These are phyloP conservation scores for Phytophthora brassicae DNA, from an alignment of 352 stramenopile genomes.

Conservation along the genomic window DNA sequence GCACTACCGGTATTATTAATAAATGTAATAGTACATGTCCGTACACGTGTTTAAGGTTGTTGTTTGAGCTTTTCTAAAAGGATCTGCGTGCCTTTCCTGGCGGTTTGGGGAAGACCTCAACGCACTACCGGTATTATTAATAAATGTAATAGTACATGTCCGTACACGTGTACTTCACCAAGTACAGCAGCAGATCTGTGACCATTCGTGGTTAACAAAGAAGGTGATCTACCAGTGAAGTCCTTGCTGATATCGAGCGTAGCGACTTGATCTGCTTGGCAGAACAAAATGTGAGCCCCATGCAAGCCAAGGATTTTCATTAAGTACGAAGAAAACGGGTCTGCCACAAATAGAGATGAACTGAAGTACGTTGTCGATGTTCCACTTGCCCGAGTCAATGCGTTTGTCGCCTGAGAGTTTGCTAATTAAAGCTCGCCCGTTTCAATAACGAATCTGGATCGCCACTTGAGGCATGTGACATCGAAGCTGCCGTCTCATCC, in stretches of 20 bases:
- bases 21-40: slow-evolving; percentile 47
- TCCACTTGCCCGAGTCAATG: background rate
- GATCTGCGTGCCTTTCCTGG: slow-evolving; percentile 44
- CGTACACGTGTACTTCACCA: slow-evolving; percentile 30
- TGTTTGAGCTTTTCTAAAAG: slow-evolving; percentile 49
- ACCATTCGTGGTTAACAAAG: slow-evolving; percentile 56
- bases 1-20: too few species aligned
- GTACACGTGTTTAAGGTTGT: slow-evolving; percentile 18
- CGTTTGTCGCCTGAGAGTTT: background rate
- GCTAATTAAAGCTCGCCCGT: background rate
- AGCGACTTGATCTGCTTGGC: slow-evolving; percentile 49
- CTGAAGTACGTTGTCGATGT: background rate
- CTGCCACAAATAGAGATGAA: slow-evolving; percentile 11
- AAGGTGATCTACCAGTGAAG: slow-evolving; percentile 47
- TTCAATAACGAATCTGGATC: slow-evolving; percentile 18
- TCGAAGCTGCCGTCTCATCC: too few species aligned
- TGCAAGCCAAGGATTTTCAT: too few species aligned
- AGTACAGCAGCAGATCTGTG: slow-evolving; percentile 60
- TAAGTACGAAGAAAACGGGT: slow-evolving; percentile 2
- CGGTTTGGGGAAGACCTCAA: slow-evolving; percentile 37
- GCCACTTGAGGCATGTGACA: slow-evolving; percentile 6
- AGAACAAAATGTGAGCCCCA: too few species aligned
- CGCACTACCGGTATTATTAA: too few species aligned
- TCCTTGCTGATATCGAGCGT: slow-evolving; percentile 46
- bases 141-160: slow-evolving; percentile 50